Conservation (phyloP, 352 stramenopile genomes). For the Globisporangium camurandrum region DNA sequence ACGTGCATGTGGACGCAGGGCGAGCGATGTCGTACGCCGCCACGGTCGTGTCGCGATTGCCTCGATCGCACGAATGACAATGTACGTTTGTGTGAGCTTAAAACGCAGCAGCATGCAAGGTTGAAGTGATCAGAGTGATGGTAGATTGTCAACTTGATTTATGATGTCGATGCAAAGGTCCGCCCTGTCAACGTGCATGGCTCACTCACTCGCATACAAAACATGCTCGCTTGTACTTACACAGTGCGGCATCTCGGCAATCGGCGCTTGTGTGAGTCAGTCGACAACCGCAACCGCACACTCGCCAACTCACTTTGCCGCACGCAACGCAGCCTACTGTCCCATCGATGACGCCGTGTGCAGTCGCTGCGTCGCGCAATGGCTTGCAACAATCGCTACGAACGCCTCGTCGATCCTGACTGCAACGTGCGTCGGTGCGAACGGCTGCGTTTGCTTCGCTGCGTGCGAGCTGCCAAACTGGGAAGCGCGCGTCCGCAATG, state of each 20-base stretch:
- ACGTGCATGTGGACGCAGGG: conserved; percentile 5
- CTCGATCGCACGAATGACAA: conserved; percentile 11
- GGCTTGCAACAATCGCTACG: background rate
- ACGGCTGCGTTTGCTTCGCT: conserved; percentile 11
- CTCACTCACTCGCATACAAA: no score
- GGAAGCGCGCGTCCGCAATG: conserved; percentile 1
- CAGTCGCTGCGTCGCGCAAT: conserved; percentile 3
- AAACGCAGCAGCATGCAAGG: background rate
- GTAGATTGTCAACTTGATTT: conserved; percentile 6
- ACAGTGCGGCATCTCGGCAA: conserved; percentile 24
- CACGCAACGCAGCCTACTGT: conserved; percentile 5
- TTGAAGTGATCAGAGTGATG: background rate
- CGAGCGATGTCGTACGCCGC: conserved; percentile 20
- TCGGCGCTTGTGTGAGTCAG: conserved; percentile 28
- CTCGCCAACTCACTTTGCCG: background rate
- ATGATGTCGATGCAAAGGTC: background rate
- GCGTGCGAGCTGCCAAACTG: conserved; percentile 10
- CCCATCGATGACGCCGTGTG: conserved; percentile 5
- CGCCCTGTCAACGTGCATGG: background rate
- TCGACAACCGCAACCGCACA: conserved; percentile 1
- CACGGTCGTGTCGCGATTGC: conserved; percentile 37
- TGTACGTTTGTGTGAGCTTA: background rate
- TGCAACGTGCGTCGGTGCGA: conserved; percentile 7
- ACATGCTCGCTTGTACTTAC: background rate
- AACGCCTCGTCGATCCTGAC: background rate